Percentiles rank a stretch among this genome's conserved stretches.
These are phyloP conservation scores for Diospyros lotus DNA, from an alignment of 148 eudicot genomes.

Conservation along the genomic window DNA sequence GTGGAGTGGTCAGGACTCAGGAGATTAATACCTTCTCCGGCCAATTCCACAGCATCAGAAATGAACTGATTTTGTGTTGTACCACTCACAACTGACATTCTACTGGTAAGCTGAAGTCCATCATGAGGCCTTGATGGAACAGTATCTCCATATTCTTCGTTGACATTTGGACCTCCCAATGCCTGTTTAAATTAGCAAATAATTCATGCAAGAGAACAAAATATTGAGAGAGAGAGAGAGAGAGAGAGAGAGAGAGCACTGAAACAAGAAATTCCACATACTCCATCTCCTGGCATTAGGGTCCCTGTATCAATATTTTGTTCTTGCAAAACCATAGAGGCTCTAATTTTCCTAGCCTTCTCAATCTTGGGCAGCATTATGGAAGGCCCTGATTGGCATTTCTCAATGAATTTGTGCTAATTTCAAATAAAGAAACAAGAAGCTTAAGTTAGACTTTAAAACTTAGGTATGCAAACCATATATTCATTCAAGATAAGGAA, in stretches of 20 bases:
- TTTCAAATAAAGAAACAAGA: conserved; percentile 6
- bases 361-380: conserved; percentile 78
- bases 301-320: conserved; percentile 50
- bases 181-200: conserved; percentile 21
- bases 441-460: conserved; percentile 7
- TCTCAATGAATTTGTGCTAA: conserved; percentile 96
- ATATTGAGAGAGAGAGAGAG: not conserved
- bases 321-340: conserved; percentile 67
- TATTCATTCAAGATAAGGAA: not conserved
- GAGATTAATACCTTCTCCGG: conserved; percentile 53
- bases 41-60: conserved; percentile 33
- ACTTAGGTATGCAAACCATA: not conserved
- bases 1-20: not conserved
- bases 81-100: conserved; percentile 21
- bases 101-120: conserved; percentile 29
- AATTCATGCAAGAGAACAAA: conserved; percentile 4
- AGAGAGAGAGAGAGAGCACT: not conserved
- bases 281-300: conserved; percentile 47
- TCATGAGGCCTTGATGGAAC: conserved; percentile 74
- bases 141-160: conserved; percentile 74
- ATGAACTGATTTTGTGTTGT: conserved; percentile 24
- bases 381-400: conserved; percentile 78
- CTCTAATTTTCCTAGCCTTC: conserved; percentile 74
- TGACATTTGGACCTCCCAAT: conserved; percentile 45
- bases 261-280: conserved; percentile 5